Evolutionary conservation across 768 basidiomycete genomes (phyloP).

Genomic region (Crucibulum laeve): DNA sequence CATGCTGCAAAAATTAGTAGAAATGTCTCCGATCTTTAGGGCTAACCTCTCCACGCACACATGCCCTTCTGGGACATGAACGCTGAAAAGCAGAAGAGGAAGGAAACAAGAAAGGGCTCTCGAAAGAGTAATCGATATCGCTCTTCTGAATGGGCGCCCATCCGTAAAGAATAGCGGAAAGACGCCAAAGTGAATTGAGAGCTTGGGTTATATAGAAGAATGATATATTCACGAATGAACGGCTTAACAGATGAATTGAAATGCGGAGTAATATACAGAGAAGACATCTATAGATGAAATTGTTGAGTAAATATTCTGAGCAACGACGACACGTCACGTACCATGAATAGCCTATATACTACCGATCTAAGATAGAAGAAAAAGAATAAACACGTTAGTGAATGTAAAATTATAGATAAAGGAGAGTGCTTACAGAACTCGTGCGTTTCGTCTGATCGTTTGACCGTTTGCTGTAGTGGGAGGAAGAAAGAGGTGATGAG

Average conservation of each 20-base stretch:
- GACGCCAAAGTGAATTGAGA: slow-evolving; percentile 89
- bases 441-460: slow-evolving; percentile 91
- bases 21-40: slow-evolving; percentile 9
- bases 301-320: not conserved
- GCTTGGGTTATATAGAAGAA: slow-evolving; percentile 1
- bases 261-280: not conserved
- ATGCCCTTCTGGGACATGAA: not conserved
- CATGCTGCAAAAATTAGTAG: not conserved
- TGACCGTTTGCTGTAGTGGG: slow-evolving; percentile 84
- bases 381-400: slow-evolving; percentile 4
- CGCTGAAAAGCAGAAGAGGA: slow-evolving; percentile 1
- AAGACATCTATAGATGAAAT: not conserved
- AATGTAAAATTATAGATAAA: not conserved
- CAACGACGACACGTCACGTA: not conserved
- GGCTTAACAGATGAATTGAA: too few relatives aligned
- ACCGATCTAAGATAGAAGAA: slow-evolving; percentile 31
- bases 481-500: slow-evolving; percentile 29
- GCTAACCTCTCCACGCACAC: slow-evolving; percentile 7
- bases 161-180: slow-evolving; percentile 54
- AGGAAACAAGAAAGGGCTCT: slow-evolving; percentile 7
- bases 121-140: slow-evolving; percentile 43
- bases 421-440: slow-evolving; percentile 77
- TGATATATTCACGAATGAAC: not conserved
- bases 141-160: slow-evolving; percentile 85
- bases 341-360: slow-evolving; percentile 8